Evolutionary conservation across 139 green algal species (phyloP).

Genomic region (Edaphochlamys debaryana): DNA sequence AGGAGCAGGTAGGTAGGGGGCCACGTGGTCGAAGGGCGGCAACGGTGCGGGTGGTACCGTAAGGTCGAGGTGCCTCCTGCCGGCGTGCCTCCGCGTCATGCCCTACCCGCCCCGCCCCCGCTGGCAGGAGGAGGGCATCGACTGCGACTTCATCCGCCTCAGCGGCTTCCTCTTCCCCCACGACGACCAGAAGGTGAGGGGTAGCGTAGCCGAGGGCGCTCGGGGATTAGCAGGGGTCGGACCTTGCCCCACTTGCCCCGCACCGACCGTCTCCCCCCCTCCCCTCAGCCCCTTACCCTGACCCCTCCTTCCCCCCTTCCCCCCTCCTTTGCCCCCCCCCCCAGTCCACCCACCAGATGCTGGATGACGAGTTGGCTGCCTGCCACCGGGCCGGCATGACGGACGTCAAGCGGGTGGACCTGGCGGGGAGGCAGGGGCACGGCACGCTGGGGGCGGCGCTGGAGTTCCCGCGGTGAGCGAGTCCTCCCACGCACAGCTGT

Average conservation of each 20-base stretch:
- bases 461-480: slow-evolving; percentile 40
- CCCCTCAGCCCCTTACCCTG: not conserved
- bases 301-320: not conserved
- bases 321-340: not conserved
- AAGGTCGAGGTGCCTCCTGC: too few relatives aligned
- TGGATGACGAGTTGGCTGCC: slow-evolving; percentile 66
- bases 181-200: slow-evolving; percentile 4
- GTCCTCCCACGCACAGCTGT: too few relatives aligned
- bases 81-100: too few relatives aligned
- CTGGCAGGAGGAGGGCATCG: slow-evolving; percentile 59
- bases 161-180: slow-evolving; percentile 70
- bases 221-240: too few relatives aligned
- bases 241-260: too few relatives aligned
- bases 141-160: slow-evolving; percentile 64
- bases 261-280: too few relatives aligned
- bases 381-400: slow-evolving; percentile 52
- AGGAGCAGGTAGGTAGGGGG: too few relatives aligned
- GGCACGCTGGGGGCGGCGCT: slow-evolving; percentile 54
- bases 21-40: too few relatives aligned
- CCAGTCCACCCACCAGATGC: slow-evolving; percentile 6
- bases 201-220: not conserved
- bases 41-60: too few relatives aligned
- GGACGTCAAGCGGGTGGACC: slow-evolving; percentile 54
- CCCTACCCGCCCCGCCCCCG: too few relatives aligned
- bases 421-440: slow-evolving; percentile 33